Evolutionary conservation across 768 basidiomycete genomes (phyloP), one percentile per base, ranked within the genome.

Genomic region (Collybia nuda): DNA sequence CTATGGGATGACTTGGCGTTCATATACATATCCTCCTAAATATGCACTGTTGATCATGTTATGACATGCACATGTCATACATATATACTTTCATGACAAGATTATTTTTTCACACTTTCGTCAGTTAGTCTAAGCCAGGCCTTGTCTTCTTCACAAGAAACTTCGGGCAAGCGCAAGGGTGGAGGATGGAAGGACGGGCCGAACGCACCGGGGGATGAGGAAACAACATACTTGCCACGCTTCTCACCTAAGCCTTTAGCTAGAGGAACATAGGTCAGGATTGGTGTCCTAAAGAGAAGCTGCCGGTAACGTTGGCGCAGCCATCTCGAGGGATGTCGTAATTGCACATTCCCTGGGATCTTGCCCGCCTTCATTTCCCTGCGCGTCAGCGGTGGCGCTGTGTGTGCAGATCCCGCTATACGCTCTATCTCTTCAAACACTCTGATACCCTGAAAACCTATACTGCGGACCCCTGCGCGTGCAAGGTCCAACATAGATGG

Each of bases 261-360:
- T 7, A 29, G 32, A 5, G 38, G 50, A 40, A 56, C 61, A 56
- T 71, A 76, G 6, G 66, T 70, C 12, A 90, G 67, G 26, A 81
- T 67, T 0, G 90, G 90, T 21, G 84, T 52, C n/a, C 73, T 75
- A 6, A 72, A 71, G 6, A 91, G 69, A n/a, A 91, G 73, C 21
- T 73, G 69, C 46, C 75, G 80, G 54, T 84, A 90, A 44, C 86
- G 70, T 47, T 78, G 65, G 45, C 78, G 73, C 44, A 80, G 44
- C 79, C 79, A 81, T 42, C 77, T 69, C 45, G 75, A 76, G 40
- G 70, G 68, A 58, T 71, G 72, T 19, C 62, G 61, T 6, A 41
- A 8, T 18, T 19, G 5, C 11, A 14, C 17, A 15, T 29, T 37
- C 22, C n/a, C 36, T 40, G 40, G 18, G 14, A 17, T 26, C 18